phyloP scores from a whole-genome alignment of 768 basidiomycete genomes.

The Pleurotus pulmonarius region DNA sequence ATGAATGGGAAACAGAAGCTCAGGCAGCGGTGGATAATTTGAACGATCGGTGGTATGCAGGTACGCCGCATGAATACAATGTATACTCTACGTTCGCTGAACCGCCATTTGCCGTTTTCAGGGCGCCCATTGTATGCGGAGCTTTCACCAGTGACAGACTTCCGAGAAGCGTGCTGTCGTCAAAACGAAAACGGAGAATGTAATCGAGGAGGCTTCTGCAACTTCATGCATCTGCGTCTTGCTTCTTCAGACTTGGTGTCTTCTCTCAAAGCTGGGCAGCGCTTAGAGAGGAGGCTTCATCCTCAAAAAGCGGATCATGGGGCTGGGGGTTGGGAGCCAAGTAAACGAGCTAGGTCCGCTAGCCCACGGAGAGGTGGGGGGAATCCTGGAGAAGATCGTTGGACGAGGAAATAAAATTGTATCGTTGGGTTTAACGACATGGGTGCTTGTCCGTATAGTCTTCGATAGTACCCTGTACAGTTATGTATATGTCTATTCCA shows the following conservation, averaged over 20 bases:
- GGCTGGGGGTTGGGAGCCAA: conserved; percentile 84
- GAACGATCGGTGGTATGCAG: conserved; percentile 98
- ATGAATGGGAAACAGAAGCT: conserved; percentile 98
- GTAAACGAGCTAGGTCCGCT: conserved; percentile 74
- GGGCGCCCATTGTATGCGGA: conserved; percentile 96
- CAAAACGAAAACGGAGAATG: conserved; percentile 99
- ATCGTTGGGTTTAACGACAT: neutral
- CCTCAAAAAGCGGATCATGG: conserved; percentile 60
- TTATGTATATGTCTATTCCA: neutral
- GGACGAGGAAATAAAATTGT: conserved; percentile 54
- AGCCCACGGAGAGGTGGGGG: conserved; percentile 65
- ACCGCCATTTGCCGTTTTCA: conserved; percentile 22
- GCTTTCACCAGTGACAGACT: conserved; percentile 96
- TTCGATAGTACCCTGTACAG: neutral
- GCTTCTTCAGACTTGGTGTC: conserved; percentile 83
- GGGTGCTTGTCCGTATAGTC: conserved; percentile 1
- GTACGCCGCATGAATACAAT: conserved; percentile 37
- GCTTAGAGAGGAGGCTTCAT: conserved; percentile 74
- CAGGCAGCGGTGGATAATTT: conserved; percentile 88
- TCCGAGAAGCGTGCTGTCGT: conserved; percentile 96
- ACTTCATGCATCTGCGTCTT: conserved; percentile 95
- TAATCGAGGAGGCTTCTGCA: conserved; percentile 97
- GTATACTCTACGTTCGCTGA: neutral
- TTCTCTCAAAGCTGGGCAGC: conserved; percentile 77
- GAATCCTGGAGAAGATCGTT: conserved; percentile 70